phyloP scores from a whole-genome alignment of 2,329 filamentous ascomycete species.

The Fusarium coicis region DNA sequence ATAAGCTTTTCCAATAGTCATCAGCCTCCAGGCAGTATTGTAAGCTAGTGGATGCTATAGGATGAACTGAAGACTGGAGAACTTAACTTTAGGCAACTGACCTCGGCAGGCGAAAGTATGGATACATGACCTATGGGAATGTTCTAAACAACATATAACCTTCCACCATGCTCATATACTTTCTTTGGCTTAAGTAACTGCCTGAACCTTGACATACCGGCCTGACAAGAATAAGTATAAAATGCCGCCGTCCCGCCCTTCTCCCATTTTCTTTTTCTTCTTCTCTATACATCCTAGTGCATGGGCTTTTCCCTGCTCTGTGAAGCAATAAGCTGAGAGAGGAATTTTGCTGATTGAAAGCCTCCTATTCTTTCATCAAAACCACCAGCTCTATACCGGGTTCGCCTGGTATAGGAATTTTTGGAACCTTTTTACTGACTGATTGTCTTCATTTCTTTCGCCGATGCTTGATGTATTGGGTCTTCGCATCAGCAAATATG shows the following conservation, averaged over 20 bases:
- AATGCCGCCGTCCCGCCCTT: neutral
- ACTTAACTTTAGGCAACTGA: neutral
- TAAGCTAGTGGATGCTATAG: neutral
- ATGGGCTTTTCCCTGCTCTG: slow-evolving; percentile 1
- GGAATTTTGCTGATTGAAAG: neutral
- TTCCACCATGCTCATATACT: neutral
- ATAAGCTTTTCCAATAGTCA: neutral
- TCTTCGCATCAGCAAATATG: neutral
- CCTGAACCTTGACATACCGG: neutral
- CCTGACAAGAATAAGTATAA: neutral
- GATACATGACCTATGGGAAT: too few species aligned
- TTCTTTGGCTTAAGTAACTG: neutral
- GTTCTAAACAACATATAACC: neutral
- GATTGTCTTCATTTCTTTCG: neutral
- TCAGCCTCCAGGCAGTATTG: neutral
- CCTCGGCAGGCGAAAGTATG: neutral
- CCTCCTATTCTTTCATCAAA: neutral
- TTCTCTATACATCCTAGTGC: neutral
- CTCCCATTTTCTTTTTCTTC: neutral
- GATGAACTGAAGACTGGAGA: too few species aligned
- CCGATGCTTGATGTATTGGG: neutral
- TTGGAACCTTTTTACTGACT: neutral
- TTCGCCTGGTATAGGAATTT: neutral
- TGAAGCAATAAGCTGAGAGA: slow-evolving; percentile 6
- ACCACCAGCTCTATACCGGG: neutral